Percentiles rank a stretch among this genome's conserved stretches.
Conservation (phyloP, 345 rosid species). For the Odontarrhena argentea region DNA sequence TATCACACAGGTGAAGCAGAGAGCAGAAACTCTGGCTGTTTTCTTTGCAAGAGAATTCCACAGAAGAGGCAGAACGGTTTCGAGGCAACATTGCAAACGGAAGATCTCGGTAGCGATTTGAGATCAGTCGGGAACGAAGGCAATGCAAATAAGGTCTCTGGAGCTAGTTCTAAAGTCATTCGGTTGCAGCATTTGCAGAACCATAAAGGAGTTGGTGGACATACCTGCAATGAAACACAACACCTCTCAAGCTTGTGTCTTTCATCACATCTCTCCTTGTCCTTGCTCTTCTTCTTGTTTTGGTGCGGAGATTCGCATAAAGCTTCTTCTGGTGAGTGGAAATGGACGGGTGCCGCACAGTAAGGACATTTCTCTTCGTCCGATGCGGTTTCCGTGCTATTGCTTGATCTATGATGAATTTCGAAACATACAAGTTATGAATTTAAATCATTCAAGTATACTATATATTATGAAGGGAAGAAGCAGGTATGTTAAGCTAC, state of each 20-base stretch:
- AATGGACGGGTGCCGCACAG: slow-evolving; percentile 65
- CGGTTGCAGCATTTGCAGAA: slow-evolving; percentile 86
- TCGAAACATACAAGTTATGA: slow-evolving; percentile 11
- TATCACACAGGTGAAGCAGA: slow-evolving; percentile 59
- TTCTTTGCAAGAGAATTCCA: slow-evolving; percentile 72
- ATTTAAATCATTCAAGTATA: slow-evolving; percentile 19
- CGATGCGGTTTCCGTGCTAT: slow-evolving; percentile 19
- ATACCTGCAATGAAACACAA: slow-evolving; percentile 74
- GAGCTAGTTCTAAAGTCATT: slow-evolving; percentile 54
- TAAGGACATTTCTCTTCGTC: slow-evolving; percentile 71
- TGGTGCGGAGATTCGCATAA: slow-evolving; percentile 46
- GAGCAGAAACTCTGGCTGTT: slow-evolving; percentile 67
- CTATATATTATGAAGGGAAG: slow-evolving; percentile 4
- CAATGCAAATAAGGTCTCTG: slow-evolving; percentile 55
- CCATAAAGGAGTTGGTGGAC: slow-evolving; percentile 72
- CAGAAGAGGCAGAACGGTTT: slow-evolving; percentile 77
- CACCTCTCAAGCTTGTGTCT: slow-evolving; percentile 72
- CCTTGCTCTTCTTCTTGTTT: slow-evolving; percentile 36
- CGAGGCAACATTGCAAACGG: slow-evolving; percentile 32
- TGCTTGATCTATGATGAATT: slow-evolving; percentile 44
- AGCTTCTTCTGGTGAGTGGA: slow-evolving; percentile 67
- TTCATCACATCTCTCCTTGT: slow-evolving; percentile 33
- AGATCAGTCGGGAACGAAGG: slow-evolving; percentile 51
- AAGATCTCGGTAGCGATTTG: slow-evolving; percentile 36
- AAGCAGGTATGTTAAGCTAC: neutral